phyloP scores from a whole-genome alignment of 2,329 filamentous ascomycete genomes.

The Thelonectria rubi region DNA sequence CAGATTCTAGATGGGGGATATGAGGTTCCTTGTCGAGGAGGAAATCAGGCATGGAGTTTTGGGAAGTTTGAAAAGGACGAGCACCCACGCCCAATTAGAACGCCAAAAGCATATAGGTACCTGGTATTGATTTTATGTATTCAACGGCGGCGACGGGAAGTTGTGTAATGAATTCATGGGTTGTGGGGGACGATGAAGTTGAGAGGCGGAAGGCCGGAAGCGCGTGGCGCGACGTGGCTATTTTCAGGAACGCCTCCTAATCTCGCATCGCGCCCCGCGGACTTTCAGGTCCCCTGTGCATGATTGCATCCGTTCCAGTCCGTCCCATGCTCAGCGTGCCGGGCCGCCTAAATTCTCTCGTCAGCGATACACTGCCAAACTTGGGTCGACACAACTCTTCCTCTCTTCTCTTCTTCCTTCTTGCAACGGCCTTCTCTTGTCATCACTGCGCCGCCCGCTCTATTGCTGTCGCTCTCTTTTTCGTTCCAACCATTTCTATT shows the following conservation, averaged over 20 bases:
- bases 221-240: neutral
- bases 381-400: neutral
- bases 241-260: constrained; percentile 20
- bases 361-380: neutral
- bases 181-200: too few relatives aligned
- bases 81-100: constrained; percentile 34
- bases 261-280: constrained; percentile 35
- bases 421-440: neutral
- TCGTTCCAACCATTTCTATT: neutral
- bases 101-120: constrained; percentile 26
- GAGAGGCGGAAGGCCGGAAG: neutral
- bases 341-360: neutral
- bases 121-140: neutral
- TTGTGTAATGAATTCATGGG: too few relatives aligned
- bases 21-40: constrained; percentile 24
- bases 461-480: neutral
- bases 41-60: constrained; percentile 37
- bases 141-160: too few relatives aligned
- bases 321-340: neutral
- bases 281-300: constrained; percentile 18
- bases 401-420: neutral
- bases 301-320: neutral
- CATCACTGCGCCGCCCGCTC: too few relatives aligned
- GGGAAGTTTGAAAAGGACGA: constrained; percentile 40
- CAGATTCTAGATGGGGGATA: constrained; percentile 29